These are phyloP conservation scores for Cutaneotrichosporon sp. DNA, from an alignment of 1,284 basidiomycete genomes.

Conservation along the genomic window DNA sequence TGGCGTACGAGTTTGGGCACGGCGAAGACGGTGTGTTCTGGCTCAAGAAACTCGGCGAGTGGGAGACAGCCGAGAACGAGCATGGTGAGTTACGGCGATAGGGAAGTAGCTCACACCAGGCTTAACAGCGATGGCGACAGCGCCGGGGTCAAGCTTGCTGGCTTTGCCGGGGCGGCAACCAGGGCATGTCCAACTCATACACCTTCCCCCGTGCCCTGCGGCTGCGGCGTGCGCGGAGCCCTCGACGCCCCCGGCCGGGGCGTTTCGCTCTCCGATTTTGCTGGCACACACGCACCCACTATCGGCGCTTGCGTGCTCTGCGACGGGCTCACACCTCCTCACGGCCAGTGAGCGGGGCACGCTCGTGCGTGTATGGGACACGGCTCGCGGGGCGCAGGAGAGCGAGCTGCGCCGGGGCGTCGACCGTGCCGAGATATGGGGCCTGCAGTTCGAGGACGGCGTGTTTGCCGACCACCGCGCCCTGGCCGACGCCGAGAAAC, in stretches of 20 bases:
- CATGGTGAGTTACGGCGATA: slow-evolving; percentile 56
- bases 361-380: slow-evolving; percentile 83
- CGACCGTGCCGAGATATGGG: slow-evolving; percentile 88
- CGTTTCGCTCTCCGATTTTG: slow-evolving; percentile 60
- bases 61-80: slow-evolving; percentile 84
- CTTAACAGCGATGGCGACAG: slow-evolving; percentile 73
- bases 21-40: slow-evolving; percentile 24
- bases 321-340: slow-evolving; percentile 72
- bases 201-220: slow-evolving; percentile 66
- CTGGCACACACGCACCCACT: slow-evolving; percentile 76
- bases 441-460: slow-evolving; percentile 54
- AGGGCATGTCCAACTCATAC: slow-evolving; percentile 85
- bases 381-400: slow-evolving; percentile 65
- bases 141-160: slow-evolving; percentile 68
- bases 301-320: slow-evolving; percentile 68
- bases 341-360: slow-evolving; percentile 83
- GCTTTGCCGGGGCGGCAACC: slow-evolving; percentile 81
- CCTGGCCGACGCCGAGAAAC: slow-evolving; percentile 55
- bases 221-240: slow-evolving; percentile 8
- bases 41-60: slow-evolving; percentile 65
- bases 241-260: slow-evolving; percentile 8
- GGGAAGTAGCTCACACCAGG: slow-evolving; percentile 53
- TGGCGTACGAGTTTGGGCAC: slow-evolving; percentile 68
- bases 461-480: slow-evolving; percentile 4
- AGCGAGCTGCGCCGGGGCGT: slow-evolving; percentile 79